phyloP scores from a whole-genome alignment of 331 rosid genomes.

The Erythrophleum ivorense region DNA sequence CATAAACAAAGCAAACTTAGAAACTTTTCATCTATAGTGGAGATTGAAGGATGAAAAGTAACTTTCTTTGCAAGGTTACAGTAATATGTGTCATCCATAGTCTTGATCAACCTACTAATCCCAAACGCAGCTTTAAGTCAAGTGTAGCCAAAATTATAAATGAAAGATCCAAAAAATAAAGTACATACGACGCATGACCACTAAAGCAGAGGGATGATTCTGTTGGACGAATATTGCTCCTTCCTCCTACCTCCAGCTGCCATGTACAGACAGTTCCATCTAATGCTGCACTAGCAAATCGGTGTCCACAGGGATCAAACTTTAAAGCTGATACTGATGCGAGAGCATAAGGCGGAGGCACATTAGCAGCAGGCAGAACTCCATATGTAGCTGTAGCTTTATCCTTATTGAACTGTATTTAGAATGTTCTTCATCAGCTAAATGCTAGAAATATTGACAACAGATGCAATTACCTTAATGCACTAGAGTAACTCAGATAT shows the following conservation, averaged over 20 bases:
- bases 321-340: slow-evolving; percentile 90
- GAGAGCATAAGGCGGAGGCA: slow-evolving; percentile 93
- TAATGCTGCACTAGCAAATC: slow-evolving; percentile 91
- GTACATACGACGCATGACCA: slow-evolving; percentile 57
- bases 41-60: slow-evolving; percentile 21
- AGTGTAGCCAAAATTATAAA: neutral
- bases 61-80: slow-evolving; percentile 23
- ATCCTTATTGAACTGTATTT: slow-evolving; percentile 77
- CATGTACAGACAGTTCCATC: slow-evolving; percentile 96
- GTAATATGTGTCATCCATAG: slow-evolving; percentile 13
- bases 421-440: slow-evolving; percentile 42
- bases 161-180: slow-evolving; percentile 25
- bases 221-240: slow-evolving; percentile 82
- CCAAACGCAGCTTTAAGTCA: slow-evolving; percentile 32
- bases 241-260: slow-evolving; percentile 99
- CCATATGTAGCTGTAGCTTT: slow-evolving; percentile 95
- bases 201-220: slow-evolving; percentile 91
- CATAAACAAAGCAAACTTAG: slow-evolving; percentile 21
- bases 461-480: slow-evolving; percentile 33
- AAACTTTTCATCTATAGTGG: neutral
- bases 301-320: slow-evolving; percentile 92
- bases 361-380: slow-evolving; percentile 90
- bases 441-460: slow-evolving; percentile 39
- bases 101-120: slow-evolving; percentile 31
- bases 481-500: slow-evolving; percentile 31